These are phyloP conservation scores for Cucumis cinereus DNA, from an alignment of 306 rosid genomes.

Conservation along the genomic window DNA sequence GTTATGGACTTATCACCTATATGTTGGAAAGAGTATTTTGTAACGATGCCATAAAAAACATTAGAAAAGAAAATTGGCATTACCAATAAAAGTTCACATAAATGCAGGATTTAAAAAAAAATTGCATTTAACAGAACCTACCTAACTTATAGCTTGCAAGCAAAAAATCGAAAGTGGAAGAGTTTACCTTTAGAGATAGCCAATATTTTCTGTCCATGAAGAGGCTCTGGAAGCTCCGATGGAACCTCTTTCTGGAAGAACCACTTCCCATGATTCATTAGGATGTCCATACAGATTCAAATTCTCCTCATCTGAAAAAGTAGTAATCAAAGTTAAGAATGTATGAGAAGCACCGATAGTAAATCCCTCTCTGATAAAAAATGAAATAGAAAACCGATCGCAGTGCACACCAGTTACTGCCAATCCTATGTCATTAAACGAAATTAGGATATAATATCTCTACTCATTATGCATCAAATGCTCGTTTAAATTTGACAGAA, in stretches of 20 bases:
- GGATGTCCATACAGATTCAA: constrained; percentile 86
- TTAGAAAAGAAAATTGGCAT: background rate
- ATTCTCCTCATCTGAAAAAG: constrained; percentile 69
- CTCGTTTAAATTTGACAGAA: background rate
- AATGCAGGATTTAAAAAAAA: background rate
- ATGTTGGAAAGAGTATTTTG: background rate
- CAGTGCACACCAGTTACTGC: background rate
- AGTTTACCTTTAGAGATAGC: constrained; percentile 78
- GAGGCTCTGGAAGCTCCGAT: constrained; percentile 95
- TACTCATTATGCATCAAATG: background rate
- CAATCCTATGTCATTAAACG: background rate
- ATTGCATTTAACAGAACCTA: background rate
- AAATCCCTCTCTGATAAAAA: background rate
- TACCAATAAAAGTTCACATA: background rate
- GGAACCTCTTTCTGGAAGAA: constrained; percentile 92
- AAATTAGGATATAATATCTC: background rate
- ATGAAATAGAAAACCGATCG: background rate
- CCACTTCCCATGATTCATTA: constrained; percentile 84
- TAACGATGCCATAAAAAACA: constrained; percentile 15
- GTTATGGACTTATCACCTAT: background rate
- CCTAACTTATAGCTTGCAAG: background rate
- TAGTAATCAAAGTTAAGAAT: background rate
- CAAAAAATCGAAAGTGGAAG: background rate
- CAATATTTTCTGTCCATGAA: constrained; percentile 93
- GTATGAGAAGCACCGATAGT: background rate